Conservation (phyloP, 345 rosid species). For the Gossypium thurberi region DNA sequence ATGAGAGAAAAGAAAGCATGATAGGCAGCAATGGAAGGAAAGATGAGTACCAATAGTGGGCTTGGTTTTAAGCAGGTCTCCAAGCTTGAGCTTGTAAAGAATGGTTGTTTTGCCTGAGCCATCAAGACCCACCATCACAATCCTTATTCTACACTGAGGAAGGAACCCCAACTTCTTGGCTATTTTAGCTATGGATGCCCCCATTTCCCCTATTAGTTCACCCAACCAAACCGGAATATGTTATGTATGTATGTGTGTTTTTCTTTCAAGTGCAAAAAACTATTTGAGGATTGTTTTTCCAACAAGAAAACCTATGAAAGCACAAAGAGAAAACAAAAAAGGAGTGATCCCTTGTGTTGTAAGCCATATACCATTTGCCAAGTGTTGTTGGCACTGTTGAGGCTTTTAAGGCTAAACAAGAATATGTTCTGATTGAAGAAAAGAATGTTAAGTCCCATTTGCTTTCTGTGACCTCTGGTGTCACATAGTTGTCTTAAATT, state of each 20-base stretch:
- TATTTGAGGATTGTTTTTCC: neutral
- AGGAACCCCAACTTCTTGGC: constrained; percentile 5
- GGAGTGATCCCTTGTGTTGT: constrained; percentile 1
- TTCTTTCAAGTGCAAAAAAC: too few species aligned
- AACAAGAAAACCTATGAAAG: neutral
- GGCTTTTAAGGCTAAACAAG: neutral
- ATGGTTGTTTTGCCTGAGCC: constrained; percentile 68
- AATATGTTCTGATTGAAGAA: constrained; percentile 5
- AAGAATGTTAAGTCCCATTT: neutral
- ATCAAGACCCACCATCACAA: constrained; percentile 63
- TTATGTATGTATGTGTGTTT: too few species aligned
- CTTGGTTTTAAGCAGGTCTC: constrained; percentile 45
- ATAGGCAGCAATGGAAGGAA: neutral
- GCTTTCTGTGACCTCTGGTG: neutral
- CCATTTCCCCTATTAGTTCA: neutral
- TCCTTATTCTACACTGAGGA: neutral
- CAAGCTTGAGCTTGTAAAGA: constrained; percentile 64
- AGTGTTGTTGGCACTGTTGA: neutral
- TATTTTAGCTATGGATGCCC: neutral
- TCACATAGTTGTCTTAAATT: too few species aligned
- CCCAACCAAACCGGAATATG: neutral
- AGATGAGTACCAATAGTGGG: constrained; percentile 53
- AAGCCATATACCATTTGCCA: neutral
- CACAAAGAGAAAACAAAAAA: neutral
- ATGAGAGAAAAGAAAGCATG: neutral